Evolutionary conservation across 1,284 basidiomycete genomes (phyloP), one percentile per base, ranked within the genome.

Genomic region (Trichosporon asahii): DNA sequence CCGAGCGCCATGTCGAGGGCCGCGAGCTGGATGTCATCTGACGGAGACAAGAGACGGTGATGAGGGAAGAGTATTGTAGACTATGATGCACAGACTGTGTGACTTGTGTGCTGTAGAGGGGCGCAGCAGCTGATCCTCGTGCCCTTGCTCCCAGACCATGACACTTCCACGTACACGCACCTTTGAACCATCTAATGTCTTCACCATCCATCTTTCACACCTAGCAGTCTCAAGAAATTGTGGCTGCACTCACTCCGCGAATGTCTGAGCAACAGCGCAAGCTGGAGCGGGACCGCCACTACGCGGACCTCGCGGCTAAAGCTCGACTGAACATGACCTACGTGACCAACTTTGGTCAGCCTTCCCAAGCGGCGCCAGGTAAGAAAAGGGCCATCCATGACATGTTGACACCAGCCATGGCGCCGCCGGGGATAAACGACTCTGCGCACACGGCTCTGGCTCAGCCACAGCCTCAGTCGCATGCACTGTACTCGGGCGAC

Each of bases 1-100:
- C 40, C 44, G n/a, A 35, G 55, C 12, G 46, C 65, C 8, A 44
- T 75, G 63, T 49, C 66, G 8, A 44, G 74, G 18, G 69, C 69
- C 2, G 68, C 55, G 25, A 73, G 73, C 60, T 74, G 74, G 74
- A 46, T 72, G 29, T 55, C 65, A 53, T 46, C 63, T 11, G 53
- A 64, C 25, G 55, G 11, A 7, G 55, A 23, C 44, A 75, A 74
- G 64, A 69, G 71, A 31, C 61, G 74, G 46, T 76, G 65, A 61
- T 44, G 70, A 18, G 15, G 53, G 15, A 11, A 27, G 2, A 53
- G 21, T 11, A 2, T 49, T 37, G 31, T 57, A 35, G 27, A 33
- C 0, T 57, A 57, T 8, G 35, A 12, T 37, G 35, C 35, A 37
- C 8, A 11, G 6, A 11, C 35, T 7, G 35, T 37, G 35, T 37